Evolutionary conservation across 2,329 filamentous ascomycete genomes (phyloP).

Genomic region (Emydomyces testavorans): DNA sequence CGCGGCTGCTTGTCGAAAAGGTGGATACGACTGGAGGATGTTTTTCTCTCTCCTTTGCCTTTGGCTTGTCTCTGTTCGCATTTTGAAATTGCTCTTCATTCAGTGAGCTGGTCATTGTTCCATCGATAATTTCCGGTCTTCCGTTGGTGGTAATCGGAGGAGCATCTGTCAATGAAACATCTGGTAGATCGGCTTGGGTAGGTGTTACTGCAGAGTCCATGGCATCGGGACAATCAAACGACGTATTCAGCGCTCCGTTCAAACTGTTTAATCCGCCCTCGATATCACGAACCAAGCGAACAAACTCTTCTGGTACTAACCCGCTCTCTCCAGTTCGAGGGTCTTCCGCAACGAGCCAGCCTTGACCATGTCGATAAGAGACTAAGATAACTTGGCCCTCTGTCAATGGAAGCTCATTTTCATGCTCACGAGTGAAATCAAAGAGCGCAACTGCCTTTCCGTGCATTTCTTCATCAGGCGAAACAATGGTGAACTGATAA

Average conservation of each 20-base stretch:
- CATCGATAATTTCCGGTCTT: not conserved
- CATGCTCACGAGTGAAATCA: constrained; percentile 88
- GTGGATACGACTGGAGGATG: constrained; percentile 40
- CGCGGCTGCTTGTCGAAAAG: constrained; percentile 42
- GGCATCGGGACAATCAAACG: constrained; percentile 6
- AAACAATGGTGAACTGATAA: constrained; percentile 90
- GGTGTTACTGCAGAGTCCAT: constrained; percentile 24
- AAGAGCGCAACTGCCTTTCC: constrained; percentile 92
- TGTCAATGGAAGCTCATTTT: constrained; percentile 83
- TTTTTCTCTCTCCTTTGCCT: constrained; percentile 21
- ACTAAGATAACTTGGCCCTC: constrained; percentile 96
- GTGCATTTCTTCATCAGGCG: constrained; percentile 93
- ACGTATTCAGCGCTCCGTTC: constrained; percentile 41
- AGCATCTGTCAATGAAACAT: not conserved
- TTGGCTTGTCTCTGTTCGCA: constrained; percentile 8
- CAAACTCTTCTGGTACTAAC: constrained; percentile 91
- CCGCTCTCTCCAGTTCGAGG: constrained; percentile 89
- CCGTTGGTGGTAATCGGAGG: not conserved
- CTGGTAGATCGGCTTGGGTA: constrained; percentile 20
- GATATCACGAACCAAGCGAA: constrained; percentile 81
- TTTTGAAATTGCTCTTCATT: not conserved
- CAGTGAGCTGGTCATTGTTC: not conserved
- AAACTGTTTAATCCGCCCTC: constrained; percentile 75
- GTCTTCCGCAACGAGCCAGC: constrained; percentile 94
- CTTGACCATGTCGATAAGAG: constrained; percentile 88